A percentile compares a stretch with the other conserved stretches of the same genome.
Evolutionary conservation across 257 asterid species (phyloP).

Genomic region (Solanum virginianum): DNA sequence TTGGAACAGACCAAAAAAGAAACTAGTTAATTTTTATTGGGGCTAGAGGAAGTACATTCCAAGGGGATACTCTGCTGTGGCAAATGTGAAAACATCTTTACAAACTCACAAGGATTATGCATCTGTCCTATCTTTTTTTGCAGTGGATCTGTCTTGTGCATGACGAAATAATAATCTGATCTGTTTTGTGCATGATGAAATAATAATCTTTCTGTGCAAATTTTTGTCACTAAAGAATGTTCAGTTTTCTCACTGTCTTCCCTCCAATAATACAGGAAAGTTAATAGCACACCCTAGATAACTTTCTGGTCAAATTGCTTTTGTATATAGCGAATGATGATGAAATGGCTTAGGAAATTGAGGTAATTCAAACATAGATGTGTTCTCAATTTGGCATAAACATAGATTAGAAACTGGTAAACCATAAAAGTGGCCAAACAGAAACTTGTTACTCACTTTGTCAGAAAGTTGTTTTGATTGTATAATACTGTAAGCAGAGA

Average conservation of each 20-base stretch:
- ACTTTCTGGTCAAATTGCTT: neutral
- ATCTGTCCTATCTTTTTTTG: neutral
- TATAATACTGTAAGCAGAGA: slow-evolving; percentile 17
- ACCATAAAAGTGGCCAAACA: neutral
- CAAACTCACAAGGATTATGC: neutral
- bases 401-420: neutral
- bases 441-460: slow-evolving; percentile 18
- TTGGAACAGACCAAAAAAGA: neutral
- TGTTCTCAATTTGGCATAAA: neutral
- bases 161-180: neutral
- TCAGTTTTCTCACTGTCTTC: neutral
- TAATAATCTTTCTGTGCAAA: neutral
- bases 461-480: slow-evolving; percentile 9
- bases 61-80: neutral
- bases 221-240: neutral
- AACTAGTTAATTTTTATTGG: neutral
- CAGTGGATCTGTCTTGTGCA: neutral
- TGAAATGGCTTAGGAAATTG: neutral
- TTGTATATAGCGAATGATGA: neutral
- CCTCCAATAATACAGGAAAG: neutral
- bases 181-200: neutral
- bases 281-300: neutral
- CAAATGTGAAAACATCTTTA: neutral
- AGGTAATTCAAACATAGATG: neutral
- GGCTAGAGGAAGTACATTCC: neutral